phyloP scores from a whole-genome alignment of 2,329 filamentous ascomycete genomes.

The Didymella lethalis region DNA sequence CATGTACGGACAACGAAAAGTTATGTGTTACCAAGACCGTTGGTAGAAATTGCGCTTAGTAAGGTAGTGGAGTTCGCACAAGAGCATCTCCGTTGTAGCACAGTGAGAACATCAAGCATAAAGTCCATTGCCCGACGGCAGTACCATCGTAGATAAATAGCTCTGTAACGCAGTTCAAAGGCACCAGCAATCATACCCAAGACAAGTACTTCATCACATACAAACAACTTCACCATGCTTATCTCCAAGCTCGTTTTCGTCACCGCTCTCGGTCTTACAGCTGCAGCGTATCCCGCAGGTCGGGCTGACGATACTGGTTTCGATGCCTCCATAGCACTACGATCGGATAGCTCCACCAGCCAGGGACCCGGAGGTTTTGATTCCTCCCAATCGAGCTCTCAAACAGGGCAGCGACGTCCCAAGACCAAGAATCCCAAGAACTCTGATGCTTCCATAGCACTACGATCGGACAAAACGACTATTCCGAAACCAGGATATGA shows the following conservation, averaged over 20 bases:
- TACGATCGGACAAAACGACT: no score
- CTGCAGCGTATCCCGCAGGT: background rate
- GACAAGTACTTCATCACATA: background rate
- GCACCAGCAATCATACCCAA: background rate
- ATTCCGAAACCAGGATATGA: background rate
- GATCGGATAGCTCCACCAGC: background rate
- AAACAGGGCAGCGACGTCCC: background rate
- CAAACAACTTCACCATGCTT: background rate
- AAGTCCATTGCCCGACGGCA: background rate
- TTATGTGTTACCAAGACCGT: background rate
- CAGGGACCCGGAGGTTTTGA: background rate
- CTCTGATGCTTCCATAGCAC: background rate
- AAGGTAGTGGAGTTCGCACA: background rate
- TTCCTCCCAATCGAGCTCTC: background rate
- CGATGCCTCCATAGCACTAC: background rate
- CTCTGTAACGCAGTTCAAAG: background rate
- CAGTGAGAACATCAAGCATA: background rate
- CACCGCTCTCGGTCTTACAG: slow-evolving; percentile 5
- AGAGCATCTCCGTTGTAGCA: background rate
- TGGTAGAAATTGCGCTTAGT: background rate
- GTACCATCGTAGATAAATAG: background rate
- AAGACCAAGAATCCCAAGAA: background rate
- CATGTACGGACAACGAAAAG: background rate
- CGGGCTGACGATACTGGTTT: background rate
- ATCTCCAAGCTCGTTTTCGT: slow-evolving; percentile 5